Base-by-base conservation (phyloP, 1,284 basidiomycete species). In the Puccinia coronata region DNA sequence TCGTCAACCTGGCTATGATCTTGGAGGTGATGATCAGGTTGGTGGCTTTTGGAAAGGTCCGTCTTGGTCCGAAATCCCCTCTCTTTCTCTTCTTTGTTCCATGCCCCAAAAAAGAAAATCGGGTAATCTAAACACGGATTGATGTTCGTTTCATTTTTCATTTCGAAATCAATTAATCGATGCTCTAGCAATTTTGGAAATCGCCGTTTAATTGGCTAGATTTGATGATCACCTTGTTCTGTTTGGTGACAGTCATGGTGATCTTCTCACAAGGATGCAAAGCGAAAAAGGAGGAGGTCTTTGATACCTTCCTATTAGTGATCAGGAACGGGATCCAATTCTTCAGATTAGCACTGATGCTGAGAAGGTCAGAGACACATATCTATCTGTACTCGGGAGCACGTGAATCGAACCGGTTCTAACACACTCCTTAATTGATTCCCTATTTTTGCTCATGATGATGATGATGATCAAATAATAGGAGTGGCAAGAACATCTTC, bases 401-500 rank as follows among this genome's bases (percentile, higher is more conserved):
- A 20, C 11, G n/a, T 25, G 1, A 5, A 57, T 25, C 55, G 23
- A 47, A 23, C 55, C 11, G n/a, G 9, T 25, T 9, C 79, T 23
- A 47, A 23, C 34, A 11, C 25, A 18, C 36, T 72, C n/a, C n/a
- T n/a, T n/a, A n/a, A n/a, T n/a, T n/a, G n/a, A n/a, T n/a, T n/a
- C n/a, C n/a, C n/a, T n/a, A n/a, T n/a, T n/a, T n/a, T n/a, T n/a
- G n/a, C n/a, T n/a, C n/a, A n/a, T n/a, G n/a, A n/a, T n/a, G 41
- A 51, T 61, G 69, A 36, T 63, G 65, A 43, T 70, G 43, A 14
- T 47, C 28, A 31, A 65, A 6, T 71, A 23, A 51, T 79, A 95
- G 95, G 87, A 96, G 94, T 74, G 95, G 95, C 0, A 94, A 96
- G 84, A 96, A 94, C 0, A 93, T 97, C 84, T 94, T 97, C 86